A percentile compares a stretch with the other conserved stretches of the same genome.
Conservation (phyloP, 345 rosid species). For the Alliaria petiolata region DNA sequence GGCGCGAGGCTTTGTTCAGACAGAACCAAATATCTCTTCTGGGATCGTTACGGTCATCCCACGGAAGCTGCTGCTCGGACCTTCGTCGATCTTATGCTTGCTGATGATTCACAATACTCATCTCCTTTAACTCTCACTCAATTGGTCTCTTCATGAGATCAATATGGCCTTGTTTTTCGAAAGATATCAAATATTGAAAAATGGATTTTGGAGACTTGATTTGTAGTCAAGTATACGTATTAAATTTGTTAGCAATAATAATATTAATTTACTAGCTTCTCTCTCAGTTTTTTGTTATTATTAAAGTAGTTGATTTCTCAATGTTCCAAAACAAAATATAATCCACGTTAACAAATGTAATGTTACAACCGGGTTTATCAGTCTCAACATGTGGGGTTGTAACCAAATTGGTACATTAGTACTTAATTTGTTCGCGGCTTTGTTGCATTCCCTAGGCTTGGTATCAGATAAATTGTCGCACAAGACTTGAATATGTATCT, state of each 20-base stretch:
- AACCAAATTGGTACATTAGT: not conserved
- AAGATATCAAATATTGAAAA: not conserved
- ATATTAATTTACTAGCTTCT: not conserved
- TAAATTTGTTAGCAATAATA: not conserved
- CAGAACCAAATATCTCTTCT: slow-evolving; percentile 61
- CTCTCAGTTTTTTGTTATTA: not conserved
- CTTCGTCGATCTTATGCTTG: slow-evolving; percentile 35
- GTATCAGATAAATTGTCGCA: not conserved
- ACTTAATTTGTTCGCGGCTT: not conserved
- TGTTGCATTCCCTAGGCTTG: not conserved
- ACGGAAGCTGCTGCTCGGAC: slow-evolving; percentile 51
- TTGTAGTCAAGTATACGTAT: not conserved
- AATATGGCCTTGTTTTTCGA: not conserved
- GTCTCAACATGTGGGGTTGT: not conserved
- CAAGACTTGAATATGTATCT: not conserved
- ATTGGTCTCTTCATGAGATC: slow-evolving; percentile 33
- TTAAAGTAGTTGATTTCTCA: not conserved
- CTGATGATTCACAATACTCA: slow-evolving; percentile 38
- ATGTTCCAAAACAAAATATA: not conserved
- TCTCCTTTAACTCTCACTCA: slow-evolving; percentile 51
- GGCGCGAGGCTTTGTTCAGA: slow-evolving; percentile 43
- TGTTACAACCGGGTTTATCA: not conserved
- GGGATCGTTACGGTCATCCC: slow-evolving; percentile 74
- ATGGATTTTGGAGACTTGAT: not conserved
- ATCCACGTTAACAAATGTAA: not conserved